phyloP scores from a whole-genome alignment of 1,139 yeast genomes.

The Saccharomycopsis hybrid region DNA sequence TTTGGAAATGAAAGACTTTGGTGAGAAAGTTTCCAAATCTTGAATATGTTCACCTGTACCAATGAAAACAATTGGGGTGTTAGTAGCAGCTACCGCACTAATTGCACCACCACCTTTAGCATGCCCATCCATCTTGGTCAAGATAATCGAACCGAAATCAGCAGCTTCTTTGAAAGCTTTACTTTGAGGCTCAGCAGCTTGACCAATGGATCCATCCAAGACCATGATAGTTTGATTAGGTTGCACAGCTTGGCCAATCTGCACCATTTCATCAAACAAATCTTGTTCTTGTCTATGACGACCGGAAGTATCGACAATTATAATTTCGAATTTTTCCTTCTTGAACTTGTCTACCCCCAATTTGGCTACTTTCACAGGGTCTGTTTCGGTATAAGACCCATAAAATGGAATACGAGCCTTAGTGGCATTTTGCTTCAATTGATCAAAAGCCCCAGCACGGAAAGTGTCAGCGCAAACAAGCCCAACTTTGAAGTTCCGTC shows the following conservation, averaged over 20 bases:
- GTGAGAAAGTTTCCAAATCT: conserved; percentile 88
- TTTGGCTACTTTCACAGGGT: conserved; percentile 85
- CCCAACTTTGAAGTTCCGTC: conserved; percentile 92
- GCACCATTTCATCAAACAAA: conserved; percentile 89
- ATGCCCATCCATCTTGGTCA: conserved; percentile 98
- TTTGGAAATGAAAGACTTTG: conserved; percentile 82
- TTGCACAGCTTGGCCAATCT: conserved; percentile 75
- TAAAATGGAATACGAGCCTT: conserved; percentile 91
- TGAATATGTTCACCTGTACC: conserved; percentile 98
- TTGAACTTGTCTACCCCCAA: conserved; percentile 92
- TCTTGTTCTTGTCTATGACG: conserved; percentile 95
- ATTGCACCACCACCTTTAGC: conserved; percentile 99
- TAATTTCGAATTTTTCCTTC: conserved; percentile 85
- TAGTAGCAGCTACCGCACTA: conserved; percentile 95
- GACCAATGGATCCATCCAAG: conserved; percentile 95
- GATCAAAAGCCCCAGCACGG: conserved; percentile 99
- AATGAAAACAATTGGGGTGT: conserved; percentile 92
- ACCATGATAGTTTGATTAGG: conserved; percentile 98
- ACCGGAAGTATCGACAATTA: conserved; percentile 96
- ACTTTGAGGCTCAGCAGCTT: conserved; percentile 95
- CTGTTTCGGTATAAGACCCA: conserved; percentile 93
- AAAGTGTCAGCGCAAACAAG: conserved; percentile 98
- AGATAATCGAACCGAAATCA: conserved; percentile 88
- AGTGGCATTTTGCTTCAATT: conserved; percentile 93
- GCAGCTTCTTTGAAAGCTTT: conserved; percentile 90